These are phyloP conservation scores for Solanum verrucosum DNA, from an alignment of 257 asterid species.

Conservation along the genomic window DNA sequence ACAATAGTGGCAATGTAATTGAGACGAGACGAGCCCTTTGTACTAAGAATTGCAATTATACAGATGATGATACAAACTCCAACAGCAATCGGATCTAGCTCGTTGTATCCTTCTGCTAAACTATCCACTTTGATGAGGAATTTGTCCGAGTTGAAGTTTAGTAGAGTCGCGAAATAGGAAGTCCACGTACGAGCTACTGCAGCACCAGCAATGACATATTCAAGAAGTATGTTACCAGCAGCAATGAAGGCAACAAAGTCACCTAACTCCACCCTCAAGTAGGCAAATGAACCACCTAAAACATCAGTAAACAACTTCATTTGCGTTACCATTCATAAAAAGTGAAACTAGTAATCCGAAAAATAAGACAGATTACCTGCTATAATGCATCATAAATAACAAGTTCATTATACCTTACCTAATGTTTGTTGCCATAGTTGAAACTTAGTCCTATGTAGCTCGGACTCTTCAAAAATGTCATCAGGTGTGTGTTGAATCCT, in stretches of 20 bases:
- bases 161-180: background rate
- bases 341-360: background rate
- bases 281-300: constrained; percentile 1
- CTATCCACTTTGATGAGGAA: background rate
- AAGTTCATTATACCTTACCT: background rate
- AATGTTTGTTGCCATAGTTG: background rate
- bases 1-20: background rate
- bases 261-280: background rate
- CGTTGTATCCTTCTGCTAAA: background rate
- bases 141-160: background rate
- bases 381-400: background rate
- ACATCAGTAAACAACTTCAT: background rate
- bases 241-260: constrained; percentile 2
- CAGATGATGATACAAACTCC: background rate
- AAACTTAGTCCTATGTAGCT: background rate
- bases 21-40: constrained; percentile 2
- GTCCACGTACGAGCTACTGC: constrained; percentile 4
- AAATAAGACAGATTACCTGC: background rate
- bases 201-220: constrained; percentile 3
- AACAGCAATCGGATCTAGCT: background rate
- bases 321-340: background rate
- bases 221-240: constrained; percentile 1
- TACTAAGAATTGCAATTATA: background rate
- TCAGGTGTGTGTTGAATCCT: background rate
- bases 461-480: background rate